A percentile compares a stretch with the other conserved stretches of the same genome.
Evolutionary conservation across 345 rosid species (phyloP).

Genomic region (Acer campestre): DNA sequence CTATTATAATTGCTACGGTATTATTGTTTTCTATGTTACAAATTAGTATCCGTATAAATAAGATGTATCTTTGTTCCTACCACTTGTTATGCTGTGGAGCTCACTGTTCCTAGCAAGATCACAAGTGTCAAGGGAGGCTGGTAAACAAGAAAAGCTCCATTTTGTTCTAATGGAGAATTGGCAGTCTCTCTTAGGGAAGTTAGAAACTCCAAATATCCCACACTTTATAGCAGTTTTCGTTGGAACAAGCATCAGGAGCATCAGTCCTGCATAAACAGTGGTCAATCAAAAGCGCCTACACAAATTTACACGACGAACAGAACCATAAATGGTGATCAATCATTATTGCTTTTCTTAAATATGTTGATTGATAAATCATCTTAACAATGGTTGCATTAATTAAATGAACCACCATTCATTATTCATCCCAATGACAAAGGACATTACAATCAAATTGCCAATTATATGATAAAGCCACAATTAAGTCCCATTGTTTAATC

Average conservation of each 20-base stretch:
- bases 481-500: no score
- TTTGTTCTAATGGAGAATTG: conserved; percentile 17
- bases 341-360: no score
- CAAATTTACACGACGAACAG: conserved; percentile 2
- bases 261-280: conserved; percentile 34
- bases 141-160: conserved; percentile 29
- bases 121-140: conserved; percentile 8
- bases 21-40: background rate
- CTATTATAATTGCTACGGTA: background rate
- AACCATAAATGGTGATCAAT: background rate
- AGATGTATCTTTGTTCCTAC: conserved; percentile 14
- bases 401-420: background rate
- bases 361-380: background rate
- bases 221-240: conserved; percentile 26
- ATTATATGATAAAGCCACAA: no score
- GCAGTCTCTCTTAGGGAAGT: conserved; percentile 27
- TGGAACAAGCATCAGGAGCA: conserved; percentile 30
- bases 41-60: background rate
- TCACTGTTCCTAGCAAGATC: conserved; percentile 17
- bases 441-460: background rate
- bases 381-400: background rate
- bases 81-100: conserved; percentile 9
- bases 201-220: conserved; percentile 36
- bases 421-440: background rate
- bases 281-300: background rate